phyloP scores from a whole-genome alignment of 202 grass and related monocot species.

The Carex arenaria region DNA sequence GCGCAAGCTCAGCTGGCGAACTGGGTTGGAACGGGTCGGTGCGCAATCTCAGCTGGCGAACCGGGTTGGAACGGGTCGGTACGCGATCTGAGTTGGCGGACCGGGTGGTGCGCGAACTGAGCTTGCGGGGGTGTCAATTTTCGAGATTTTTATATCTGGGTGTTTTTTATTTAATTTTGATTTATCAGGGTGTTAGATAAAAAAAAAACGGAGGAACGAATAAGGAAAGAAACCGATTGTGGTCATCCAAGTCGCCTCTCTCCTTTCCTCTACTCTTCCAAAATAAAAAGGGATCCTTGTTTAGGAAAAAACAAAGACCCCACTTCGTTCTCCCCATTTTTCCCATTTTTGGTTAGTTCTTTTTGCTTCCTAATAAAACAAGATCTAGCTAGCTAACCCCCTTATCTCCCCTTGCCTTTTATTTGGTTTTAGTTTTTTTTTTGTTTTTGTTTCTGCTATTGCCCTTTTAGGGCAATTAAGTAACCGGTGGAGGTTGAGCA shows the following conservation, averaged over 20 bases:
- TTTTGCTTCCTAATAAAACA: not conserved
- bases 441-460: not conserved
- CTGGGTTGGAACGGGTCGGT: too few relatives aligned
- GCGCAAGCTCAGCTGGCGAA: too few relatives aligned
- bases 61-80: too few relatives aligned
- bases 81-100: too few relatives aligned
- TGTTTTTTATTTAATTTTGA: too few relatives aligned
- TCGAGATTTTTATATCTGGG: too few relatives aligned
- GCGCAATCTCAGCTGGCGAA: too few relatives aligned
- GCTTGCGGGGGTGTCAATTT: too few relatives aligned
- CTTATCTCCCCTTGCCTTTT: not conserved
- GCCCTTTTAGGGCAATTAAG: not conserved
- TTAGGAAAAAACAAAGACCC: not conserved
- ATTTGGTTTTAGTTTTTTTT: not conserved
- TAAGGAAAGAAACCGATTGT: conserved; percentile 10
- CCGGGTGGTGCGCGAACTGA: too few relatives aligned
- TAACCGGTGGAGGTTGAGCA: not conserved
- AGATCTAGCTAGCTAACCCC: not conserved
- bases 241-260: not conserved
- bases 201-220: conserved; percentile 10
- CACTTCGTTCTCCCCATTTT: not conserved
- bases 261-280: conserved; percentile 3
- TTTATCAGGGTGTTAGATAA: too few relatives aligned
- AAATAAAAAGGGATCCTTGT: not conserved
- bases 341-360: conserved; percentile 12